Evolutionary conservation across 2,329 filamentous ascomycete species (phyloP).

Genomic region (Fusarium heterosporum): DNA sequence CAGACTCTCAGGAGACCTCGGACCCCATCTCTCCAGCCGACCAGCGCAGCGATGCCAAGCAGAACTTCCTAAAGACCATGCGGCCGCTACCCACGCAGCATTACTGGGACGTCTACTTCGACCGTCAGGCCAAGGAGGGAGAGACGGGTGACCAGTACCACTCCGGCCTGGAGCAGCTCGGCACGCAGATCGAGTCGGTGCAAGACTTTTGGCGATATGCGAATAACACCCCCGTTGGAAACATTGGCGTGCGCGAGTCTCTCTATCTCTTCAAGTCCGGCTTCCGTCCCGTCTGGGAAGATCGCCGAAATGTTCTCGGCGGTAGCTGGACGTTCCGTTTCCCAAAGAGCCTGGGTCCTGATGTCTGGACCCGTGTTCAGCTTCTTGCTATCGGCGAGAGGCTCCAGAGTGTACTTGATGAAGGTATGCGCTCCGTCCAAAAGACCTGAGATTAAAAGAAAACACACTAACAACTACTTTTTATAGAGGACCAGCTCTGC

Average conservation of each 20-base stretch:
- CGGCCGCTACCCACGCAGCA: constrained; percentile 81
- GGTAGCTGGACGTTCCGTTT: constrained; percentile 95
- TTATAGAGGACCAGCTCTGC: constrained; percentile 83
- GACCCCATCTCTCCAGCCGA: constrained; percentile 75
- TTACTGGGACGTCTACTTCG: constrained; percentile 81
- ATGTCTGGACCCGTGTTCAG: constrained; percentile 85
- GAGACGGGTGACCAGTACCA: constrained; percentile 61
- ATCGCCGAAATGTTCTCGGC: constrained; percentile 85
- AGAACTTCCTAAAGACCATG: constrained; percentile 82
- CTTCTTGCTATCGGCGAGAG: constrained; percentile 86
- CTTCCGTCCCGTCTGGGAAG: constrained; percentile 83
- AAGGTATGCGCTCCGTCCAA: constrained; percentile 62
- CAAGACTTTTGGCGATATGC: constrained; percentile 88
- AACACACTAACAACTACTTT: constrained; percentile 17
- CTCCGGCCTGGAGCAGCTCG: constrained; percentile 70
- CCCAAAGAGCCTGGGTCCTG: constrained; percentile 76
- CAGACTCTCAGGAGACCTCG: constrained; percentile 68
- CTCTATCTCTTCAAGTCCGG: constrained; percentile 84
- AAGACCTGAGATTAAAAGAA: neutral
- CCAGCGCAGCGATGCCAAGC: constrained; percentile 81
- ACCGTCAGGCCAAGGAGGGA: constrained; percentile 60
- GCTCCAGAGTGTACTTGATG: constrained; percentile 78
- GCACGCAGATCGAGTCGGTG: constrained; percentile 77
- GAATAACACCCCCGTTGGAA: constrained; percentile 82
- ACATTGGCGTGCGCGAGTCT: constrained; percentile 81